A percentile compares a stretch with the other conserved stretches of the same genome.
Evolutionary conservation across 768 basidiomycete species (phyloP).

Genomic region (Paxillus involutus): DNA sequence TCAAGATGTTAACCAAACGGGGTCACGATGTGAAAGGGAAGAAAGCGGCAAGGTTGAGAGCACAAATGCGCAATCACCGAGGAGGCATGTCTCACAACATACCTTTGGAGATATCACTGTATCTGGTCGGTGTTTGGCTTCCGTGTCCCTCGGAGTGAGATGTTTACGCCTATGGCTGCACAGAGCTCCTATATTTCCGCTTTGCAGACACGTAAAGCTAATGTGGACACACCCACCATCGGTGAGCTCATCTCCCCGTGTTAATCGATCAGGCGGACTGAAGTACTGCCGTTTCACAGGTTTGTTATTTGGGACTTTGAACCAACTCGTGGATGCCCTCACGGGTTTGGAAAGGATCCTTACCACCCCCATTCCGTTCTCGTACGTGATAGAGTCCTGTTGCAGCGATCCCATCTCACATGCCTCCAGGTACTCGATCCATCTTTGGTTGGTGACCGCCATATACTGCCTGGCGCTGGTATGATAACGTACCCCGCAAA

Average conservation of each 20-base stretch:
- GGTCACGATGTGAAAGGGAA: slow-evolving; percentile 60
- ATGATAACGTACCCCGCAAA: slow-evolving; percentile 13
- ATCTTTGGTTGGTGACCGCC: slow-evolving; percentile 64
- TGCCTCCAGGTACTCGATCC: slow-evolving; percentile 56
- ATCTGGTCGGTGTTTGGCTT: slow-evolving; percentile 45
- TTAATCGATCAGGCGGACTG: not conserved
- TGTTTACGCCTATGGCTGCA: not conserved
- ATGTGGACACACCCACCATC: slow-evolving; percentile 57
- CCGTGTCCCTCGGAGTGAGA: not conserved
- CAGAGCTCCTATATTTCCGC: slow-evolving; percentile 69
- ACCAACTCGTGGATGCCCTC: slow-evolving; percentile 60
- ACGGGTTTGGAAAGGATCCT: slow-evolving; percentile 73
- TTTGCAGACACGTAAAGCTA: slow-evolving; percentile 52
- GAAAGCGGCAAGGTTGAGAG: slow-evolving; percentile 55
- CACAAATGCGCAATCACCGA: slow-evolving; percentile 43
- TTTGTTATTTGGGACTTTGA: slow-evolving; percentile 46
- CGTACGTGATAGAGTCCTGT: slow-evolving; percentile 37
- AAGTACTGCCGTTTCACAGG: slow-evolving; percentile 31
- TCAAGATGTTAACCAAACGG: slow-evolving; percentile 42
- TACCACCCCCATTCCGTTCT: slow-evolving; percentile 77
- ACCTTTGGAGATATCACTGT: slow-evolving; percentile 68
- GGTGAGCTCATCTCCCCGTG: slow-evolving; percentile 39
- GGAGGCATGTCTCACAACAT: slow-evolving; percentile 52
- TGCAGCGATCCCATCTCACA: not conserved
- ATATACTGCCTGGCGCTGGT: slow-evolving; percentile 64